A percentile compares a stretch with the other conserved stretches of the same genome.
These are phyloP conservation scores for Pleurotus eryngii DNA, from an alignment of 768 basidiomycete species.

Conservation along the genomic window DNA sequence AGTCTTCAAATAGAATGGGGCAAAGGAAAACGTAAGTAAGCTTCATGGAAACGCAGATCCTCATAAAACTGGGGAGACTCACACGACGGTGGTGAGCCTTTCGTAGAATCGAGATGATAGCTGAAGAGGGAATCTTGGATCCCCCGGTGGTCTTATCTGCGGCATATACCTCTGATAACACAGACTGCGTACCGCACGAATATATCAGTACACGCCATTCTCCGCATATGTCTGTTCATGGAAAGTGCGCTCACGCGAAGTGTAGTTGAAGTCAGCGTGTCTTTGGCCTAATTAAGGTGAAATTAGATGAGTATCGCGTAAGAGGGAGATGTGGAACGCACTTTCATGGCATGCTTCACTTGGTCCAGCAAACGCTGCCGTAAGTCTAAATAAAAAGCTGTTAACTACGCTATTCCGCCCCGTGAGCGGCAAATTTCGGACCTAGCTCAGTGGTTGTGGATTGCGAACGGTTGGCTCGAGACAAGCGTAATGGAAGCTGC, in stretches of 20 bases:
- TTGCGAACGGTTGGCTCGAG: too few relatives aligned
- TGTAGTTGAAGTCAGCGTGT: slow-evolving; percentile 53
- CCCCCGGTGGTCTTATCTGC: slow-evolving; percentile 55
- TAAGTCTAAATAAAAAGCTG: slow-evolving; percentile 35
- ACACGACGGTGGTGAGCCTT: slow-evolving; percentile 61
- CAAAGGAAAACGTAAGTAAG: not conserved
- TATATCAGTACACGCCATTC: not conserved
- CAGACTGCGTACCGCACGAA: slow-evolving; percentile 39
- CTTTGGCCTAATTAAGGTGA: slow-evolving; percentile 42
- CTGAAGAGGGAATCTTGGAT: slow-evolving; percentile 40
- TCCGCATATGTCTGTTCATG: not conserved
- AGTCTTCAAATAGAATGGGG: slow-evolving; percentile 31
- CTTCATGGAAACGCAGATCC: too few relatives aligned
- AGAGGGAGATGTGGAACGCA: slow-evolving; percentile 18
- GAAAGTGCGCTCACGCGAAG: slow-evolving; percentile 42
- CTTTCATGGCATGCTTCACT: slow-evolving; percentile 71
- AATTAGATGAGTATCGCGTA: not conserved
- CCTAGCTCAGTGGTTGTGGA: too few relatives aligned
- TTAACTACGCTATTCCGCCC: too few relatives aligned
- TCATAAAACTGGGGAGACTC: slow-evolving; percentile 21
- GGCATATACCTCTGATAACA: slow-evolving; percentile 66
- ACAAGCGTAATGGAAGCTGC: too few relatives aligned
- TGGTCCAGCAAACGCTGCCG: slow-evolving; percentile 48
- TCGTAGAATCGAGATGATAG: slow-evolving; percentile 49
- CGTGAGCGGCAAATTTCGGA: too few relatives aligned